Evolutionary conservation across 495 filamentous ascomycete species (phyloP).

Genomic region (Hypoxylon lenormandii): DNA sequence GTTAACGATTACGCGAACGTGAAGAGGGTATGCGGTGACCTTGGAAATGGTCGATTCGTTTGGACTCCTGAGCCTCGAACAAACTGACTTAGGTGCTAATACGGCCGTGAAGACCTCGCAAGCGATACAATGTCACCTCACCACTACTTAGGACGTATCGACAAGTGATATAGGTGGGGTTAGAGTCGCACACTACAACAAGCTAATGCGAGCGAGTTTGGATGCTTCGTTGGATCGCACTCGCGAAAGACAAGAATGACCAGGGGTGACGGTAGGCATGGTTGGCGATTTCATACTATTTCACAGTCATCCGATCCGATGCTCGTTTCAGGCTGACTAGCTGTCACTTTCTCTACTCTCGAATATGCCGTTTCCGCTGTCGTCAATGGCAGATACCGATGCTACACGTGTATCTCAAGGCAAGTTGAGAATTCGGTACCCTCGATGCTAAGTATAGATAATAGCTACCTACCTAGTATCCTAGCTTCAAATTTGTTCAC

Average conservation of each 20-base stretch:
- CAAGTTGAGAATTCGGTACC: conserved; percentile 13
- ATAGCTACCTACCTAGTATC: neutral
- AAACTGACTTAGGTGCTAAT: neutral
- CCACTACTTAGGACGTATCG: conserved; percentile 21
- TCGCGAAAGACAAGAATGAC: neutral
- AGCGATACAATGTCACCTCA: conserved; percentile 32
- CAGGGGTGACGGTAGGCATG: neutral
- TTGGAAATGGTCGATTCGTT: no score
- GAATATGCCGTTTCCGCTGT: no score
- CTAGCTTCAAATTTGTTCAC: conserved; percentile 5
- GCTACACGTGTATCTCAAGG: conserved; percentile 7
- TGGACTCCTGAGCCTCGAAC: neutral
- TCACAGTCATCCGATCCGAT: no score
- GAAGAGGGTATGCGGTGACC: no score
- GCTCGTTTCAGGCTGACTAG: no score
- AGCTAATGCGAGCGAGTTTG: conserved; percentile 13
- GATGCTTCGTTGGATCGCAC: conserved; percentile 1
- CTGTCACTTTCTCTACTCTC: no score
- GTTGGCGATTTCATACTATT: neutral
- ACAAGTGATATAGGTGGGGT: conserved; percentile 25
- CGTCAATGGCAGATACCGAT: no score
- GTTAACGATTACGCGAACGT: no score
- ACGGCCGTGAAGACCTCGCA: conserved; percentile 22
- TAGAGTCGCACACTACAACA: conserved; percentile 24
- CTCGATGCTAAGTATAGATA: conserved; percentile 8